These are phyloP conservation scores for Exophiala phaeomuriformis DNA, from an alignment of 2,329 filamentous ascomycete genomes.

Conservation along the genomic window DNA sequence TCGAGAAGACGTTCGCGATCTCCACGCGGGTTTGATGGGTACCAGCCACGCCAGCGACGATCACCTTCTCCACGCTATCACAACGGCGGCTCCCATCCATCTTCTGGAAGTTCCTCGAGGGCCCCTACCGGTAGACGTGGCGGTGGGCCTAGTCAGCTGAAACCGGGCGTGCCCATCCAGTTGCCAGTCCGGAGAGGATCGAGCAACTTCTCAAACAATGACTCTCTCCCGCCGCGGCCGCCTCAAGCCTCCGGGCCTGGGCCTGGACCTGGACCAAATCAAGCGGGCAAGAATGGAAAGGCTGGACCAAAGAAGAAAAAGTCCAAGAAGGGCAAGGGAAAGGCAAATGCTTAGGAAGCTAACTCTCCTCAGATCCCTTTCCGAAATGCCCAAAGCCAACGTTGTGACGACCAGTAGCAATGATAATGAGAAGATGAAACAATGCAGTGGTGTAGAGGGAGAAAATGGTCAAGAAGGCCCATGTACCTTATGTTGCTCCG, in stretches of 20 bases:
- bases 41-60: slow-evolving; percentile 4
- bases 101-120: neutral
- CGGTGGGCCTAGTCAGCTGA: neutral
- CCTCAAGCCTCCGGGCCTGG: neutral
- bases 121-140: neutral
- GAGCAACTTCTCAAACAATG: neutral
- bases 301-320: slow-evolving; percentile 7
- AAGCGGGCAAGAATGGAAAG: neutral
- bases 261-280: neutral
- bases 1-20: slow-evolving; percentile 9
- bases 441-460: too few relatives aligned
- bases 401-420: too few relatives aligned
- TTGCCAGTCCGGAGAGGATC: slow-evolving; percentile 14
- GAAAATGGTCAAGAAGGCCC: too few relatives aligned
- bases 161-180: slow-evolving; percentile 5
- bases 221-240: neutral
- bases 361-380: too few relatives aligned
- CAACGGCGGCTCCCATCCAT: neutral
- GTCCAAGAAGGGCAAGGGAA: slow-evolving; percentile 11
- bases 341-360: slow-evolving; percentile 1
- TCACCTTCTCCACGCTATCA: slow-evolving; percentile 1
- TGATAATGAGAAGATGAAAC: too few relatives aligned
- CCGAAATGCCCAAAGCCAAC: too few relatives aligned
- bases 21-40: slow-evolving; percentile 9
- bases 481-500: too few relatives aligned